Evolutionary conservation across 2,329 filamentous ascomycete species (phyloP), one percentile per base, ranked within the genome.

Genomic region (Clonostachys solani): DNA sequence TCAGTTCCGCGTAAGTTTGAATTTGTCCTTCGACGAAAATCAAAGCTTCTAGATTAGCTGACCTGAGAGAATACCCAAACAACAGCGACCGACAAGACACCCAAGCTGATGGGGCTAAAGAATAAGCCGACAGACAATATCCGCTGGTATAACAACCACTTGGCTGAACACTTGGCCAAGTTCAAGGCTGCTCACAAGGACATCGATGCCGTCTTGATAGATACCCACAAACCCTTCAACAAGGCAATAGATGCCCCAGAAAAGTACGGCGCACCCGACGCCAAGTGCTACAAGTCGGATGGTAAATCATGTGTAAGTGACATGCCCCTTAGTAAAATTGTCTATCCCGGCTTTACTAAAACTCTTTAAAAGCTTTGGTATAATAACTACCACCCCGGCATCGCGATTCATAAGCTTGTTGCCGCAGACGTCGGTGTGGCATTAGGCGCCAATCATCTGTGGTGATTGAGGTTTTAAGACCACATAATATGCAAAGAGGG

Each of bases 1-100:
- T 81, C 73, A 45, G 80, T 84, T 1, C 82, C 83, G 2, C 77
- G 60, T 60, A 46, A 50, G 60, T 50, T 47, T 3, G 1, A 5
- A 10, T 10, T 10, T 29, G 6, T 3, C 5, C 6, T 29, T 29
- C 6, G 23, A 29, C 9, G 23, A 10, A 29, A 10, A 29, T 29
- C 3, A 29, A 29, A 2, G 8, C 8, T 29, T 29, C 23, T 29
- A 29, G 23, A 35, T 12, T 18, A 12, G 10, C 35, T 15, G 4
- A 33, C 41, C 12, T 17, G 8, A 19, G 41, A 23, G 12, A 18
- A 29, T 17, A 16, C 12, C n/a, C 34, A n/a, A 7, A 15, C 18
- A 5, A 29, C 33, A 47, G 45, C 45, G 5, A 47, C 40, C 23
- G 55, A 73, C 41, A 62, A 67, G 45, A 65, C 69, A 0, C 71